Base-by-base conservation (phyloP, 768 basidiomycete genomes). In the Paxillus involutus region DNA sequence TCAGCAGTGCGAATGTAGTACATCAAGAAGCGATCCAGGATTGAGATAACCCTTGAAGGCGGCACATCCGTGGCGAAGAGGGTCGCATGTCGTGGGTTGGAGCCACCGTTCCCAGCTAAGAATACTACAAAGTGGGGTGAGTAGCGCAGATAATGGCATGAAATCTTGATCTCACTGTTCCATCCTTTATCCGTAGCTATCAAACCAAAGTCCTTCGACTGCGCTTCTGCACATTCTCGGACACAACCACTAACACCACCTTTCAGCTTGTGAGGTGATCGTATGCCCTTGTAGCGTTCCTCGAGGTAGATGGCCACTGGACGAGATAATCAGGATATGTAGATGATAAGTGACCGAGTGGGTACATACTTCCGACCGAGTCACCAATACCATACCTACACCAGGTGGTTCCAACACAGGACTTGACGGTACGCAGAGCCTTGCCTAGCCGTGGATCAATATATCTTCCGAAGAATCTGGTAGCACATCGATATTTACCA, bases 131-230 rank as follows among this genome's bases (percentile, higher is more conserved):
- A 37, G 26, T 12, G 21, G 42, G 56, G 61, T 21, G 24, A 40
- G 48, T 6, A 47, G 44, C 19, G 30, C 12, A 17, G 43, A 39
- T 51, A 12, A 47, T 13, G 44, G 24, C 16, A 58, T 12, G 13
- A 30, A 17, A 53, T 29, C 52, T 56, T 26, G 12, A 21, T 14
- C 74, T 54, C 57, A 82, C 78, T 65, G 60, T 89, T 88, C 86
- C 87, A 89, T n/a, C 88, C 88, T 67, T 89, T 88, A 68, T 83
- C 84, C 0, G 86, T 88, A 1, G 87, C 88, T 52, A 89, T 89
- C 37, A 89, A 69, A 12, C 88, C 88, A 59, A 89, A 91, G 66
- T 89, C 87, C 63, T 82, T 87, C 12, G 73, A 73, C 60, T 91
- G 88, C 2, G 88, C 88, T 67, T 89, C 88, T 0, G 88, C 88